Evolutionary conservation across 139 green algal genomes (phyloP).

Genomic region (Ettlia oleoabundans): DNA sequence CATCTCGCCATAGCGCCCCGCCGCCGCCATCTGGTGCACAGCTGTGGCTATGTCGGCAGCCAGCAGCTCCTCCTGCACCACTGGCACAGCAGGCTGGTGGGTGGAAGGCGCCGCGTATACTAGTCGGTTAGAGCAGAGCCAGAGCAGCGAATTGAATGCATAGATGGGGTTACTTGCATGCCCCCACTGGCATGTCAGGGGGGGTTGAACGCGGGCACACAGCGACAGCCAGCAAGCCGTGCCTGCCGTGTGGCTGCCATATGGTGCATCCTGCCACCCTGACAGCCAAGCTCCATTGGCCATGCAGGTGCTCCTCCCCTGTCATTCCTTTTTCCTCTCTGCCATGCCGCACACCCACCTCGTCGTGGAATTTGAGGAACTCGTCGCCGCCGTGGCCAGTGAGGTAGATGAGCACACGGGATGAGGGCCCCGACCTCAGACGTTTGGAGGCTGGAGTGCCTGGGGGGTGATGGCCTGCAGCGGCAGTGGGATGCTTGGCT

Average conservation of each 20-base stretch:
- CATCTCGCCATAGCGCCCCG: slow-evolving; percentile 81
- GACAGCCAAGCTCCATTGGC: not conserved
- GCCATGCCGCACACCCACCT: not conserved
- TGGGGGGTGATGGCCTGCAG: slow-evolving; percentile 36
- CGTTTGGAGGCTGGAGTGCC: slow-evolving; percentile 65
- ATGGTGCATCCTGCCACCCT: not conserved
- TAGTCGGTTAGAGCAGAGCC: no score
- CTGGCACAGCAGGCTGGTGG: not conserved
- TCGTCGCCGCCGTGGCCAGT: slow-evolving; percentile 90
- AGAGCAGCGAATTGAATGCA: no score
- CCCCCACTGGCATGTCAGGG: no score
- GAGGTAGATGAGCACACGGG: slow-evolving; percentile 90
- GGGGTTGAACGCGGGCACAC: no score
- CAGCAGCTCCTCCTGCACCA: slow-evolving; percentile 66
- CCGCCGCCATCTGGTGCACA: slow-evolving; percentile 50
- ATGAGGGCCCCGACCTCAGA: slow-evolving; percentile 74
- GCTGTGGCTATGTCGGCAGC: slow-evolving; percentile 65
- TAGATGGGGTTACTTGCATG: no score
- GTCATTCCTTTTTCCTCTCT: not conserved
- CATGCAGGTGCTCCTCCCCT: no score
- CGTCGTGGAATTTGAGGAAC: slow-evolving; percentile 97
- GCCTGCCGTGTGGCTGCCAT: not conserved
- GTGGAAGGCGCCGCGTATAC: no score
- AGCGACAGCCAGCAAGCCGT: not conserved
- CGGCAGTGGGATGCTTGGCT: not conserved